Conservation (phyloP, 305 asterid species). For the Lippia alba region DNA sequence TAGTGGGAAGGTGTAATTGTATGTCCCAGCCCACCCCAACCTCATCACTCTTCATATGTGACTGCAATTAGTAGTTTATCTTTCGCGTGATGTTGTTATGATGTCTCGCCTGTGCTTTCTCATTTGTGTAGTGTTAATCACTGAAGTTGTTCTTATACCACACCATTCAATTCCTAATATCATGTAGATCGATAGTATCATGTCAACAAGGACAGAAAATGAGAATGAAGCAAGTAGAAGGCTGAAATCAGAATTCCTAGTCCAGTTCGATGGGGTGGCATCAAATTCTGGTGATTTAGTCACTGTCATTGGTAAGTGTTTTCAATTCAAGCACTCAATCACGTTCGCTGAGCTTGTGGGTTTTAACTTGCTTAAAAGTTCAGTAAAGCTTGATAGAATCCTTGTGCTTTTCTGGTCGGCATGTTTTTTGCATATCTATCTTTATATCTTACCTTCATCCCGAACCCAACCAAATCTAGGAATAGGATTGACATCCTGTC, state of each 20-base stretch:
- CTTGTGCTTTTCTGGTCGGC: constrained; percentile 10
- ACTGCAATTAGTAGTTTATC: constrained; percentile 1
- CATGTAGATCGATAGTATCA: constrained; percentile 92
- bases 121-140: constrained; percentile 2
- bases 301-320: constrained; percentile 81
- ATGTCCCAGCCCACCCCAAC: neutral
- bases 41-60: neutral
- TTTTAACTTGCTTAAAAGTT: constrained; percentile 15
- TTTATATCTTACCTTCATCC: constrained; percentile 4
- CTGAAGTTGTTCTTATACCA: constrained; percentile 30
- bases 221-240: constrained; percentile 99
- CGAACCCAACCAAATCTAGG: constrained; percentile 5
- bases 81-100: neutral
- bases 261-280: constrained; percentile 96
- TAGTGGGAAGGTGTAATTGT: neutral
- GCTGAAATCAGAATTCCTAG: constrained; percentile 92
- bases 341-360: constrained; percentile 26
- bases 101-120: constrained; percentile 5
- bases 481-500: neutral
- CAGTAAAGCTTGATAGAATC: constrained; percentile 15
- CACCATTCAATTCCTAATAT: constrained; percentile 29
- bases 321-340: constrained; percentile 26
- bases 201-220: constrained; percentile 90
- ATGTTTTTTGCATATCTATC: neutral
- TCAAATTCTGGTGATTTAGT: constrained; percentile 87